Evolutionary conservation across 2,329 filamentous ascomycete species (phyloP).

Genomic region (Colletotrichum karsti): DNA sequence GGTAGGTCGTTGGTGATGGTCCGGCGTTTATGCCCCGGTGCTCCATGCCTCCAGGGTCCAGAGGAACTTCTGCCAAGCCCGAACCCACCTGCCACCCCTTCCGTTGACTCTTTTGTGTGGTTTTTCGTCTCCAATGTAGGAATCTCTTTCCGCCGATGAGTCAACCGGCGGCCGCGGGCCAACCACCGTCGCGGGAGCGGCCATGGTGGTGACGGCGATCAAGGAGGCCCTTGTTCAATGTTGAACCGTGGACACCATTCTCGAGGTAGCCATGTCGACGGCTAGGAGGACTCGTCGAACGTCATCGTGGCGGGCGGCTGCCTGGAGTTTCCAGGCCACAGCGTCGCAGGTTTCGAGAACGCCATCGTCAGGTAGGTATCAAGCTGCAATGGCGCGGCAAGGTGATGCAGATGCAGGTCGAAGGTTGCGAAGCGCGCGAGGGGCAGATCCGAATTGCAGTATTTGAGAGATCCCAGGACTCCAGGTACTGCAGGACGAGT

Average conservation of each 20-base stretch:
- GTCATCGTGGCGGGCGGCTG: not conserved
- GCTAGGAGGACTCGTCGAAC: not conserved
- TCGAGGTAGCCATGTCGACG: not conserved
- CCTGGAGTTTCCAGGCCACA: not conserved
- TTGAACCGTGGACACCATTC: not conserved
- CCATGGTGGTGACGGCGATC: not conserved
- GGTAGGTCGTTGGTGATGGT: too few relatives aligned
- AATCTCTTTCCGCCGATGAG: slow-evolving; percentile 12
- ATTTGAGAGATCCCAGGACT: not conserved
- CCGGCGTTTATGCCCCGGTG: not conserved
- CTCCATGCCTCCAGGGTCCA: slow-evolving; percentile 13
- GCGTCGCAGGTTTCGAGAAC: not conserved
- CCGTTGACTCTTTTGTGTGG: not conserved
- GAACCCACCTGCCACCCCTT: slow-evolving; percentile 23
- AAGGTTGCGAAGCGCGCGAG: not conserved
- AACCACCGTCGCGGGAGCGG: slow-evolving; percentile 1
- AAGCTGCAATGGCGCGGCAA: slow-evolving; percentile 9
- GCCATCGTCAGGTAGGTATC: not conserved
- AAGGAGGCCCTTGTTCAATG: not conserved
- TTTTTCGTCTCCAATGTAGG: not conserved
- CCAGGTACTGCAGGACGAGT: not conserved
- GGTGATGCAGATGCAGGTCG: slow-evolving; percentile 17
- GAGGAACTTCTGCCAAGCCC: slow-evolving; percentile 27
- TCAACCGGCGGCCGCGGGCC: slow-evolving; percentile 19
- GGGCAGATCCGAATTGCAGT: not conserved